Percentiles rank a stretch among this genome's conserved stretches.
Evolutionary conservation across 352 stramenopile genomes (phyloP).

Genomic region (Phytophthora uliginosa): DNA sequence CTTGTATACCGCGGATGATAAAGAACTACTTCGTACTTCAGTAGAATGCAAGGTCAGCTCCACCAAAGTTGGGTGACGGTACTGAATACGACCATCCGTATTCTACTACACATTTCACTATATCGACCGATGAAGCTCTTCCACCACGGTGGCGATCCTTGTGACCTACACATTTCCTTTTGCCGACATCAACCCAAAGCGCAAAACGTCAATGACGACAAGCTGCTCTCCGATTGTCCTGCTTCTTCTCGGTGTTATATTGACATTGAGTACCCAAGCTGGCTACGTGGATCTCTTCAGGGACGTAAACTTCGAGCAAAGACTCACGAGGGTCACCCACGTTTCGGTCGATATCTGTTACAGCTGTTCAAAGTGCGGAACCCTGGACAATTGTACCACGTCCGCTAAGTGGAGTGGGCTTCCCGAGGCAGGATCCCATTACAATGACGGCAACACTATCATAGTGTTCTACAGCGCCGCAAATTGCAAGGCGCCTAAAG

Average conservation of each 20-base stretch:
- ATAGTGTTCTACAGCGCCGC: background rate
- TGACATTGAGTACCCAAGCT: background rate
- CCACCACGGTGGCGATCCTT: too few relatives aligned
- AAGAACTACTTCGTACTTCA: too few relatives aligned
- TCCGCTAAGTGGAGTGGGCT: background rate
- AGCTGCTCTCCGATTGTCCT: background rate
- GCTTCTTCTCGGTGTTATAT: background rate
- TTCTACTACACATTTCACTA: too few relatives aligned
- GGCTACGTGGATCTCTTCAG: background rate
- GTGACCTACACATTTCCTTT: background rate
- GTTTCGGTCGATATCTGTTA: background rate
- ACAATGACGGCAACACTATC: background rate
- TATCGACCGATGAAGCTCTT: too few relatives aligned
- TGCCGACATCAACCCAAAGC: background rate
- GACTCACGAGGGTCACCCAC: background rate
- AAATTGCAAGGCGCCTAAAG: background rate
- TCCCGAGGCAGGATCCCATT: background rate
- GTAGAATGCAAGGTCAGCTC: too few relatives aligned
- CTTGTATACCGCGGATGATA: too few relatives aligned
- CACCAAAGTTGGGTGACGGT: too few relatives aligned
- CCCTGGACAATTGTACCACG: background rate
- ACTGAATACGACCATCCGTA: too few relatives aligned
- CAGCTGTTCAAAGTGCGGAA: background rate
- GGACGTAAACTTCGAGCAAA: background rate
- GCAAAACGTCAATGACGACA: background rate